phyloP scores from a whole-genome alignment of 768 basidiomycete genomes.

The Russula lepida region DNA sequence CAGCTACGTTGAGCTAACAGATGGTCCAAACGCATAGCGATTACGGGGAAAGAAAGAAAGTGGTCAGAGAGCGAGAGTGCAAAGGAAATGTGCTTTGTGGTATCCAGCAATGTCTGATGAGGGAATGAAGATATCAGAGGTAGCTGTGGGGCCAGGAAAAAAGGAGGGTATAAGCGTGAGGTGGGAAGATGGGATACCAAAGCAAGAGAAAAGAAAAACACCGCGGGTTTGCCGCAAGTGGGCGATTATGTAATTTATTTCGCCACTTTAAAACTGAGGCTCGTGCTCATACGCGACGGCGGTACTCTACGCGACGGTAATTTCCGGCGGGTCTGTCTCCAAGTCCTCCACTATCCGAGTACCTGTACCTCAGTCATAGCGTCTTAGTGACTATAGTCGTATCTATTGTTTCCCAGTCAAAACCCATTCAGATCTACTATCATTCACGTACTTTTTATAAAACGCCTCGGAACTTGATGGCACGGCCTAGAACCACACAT shows the following conservation, averaged over 20 bases:
- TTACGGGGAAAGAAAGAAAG: conserved; percentile 9
- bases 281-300: too few relatives aligned
- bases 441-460: conserved; percentile 60
- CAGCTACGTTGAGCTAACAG: conserved; percentile 30
- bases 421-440: neutral
- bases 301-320: too few relatives aligned
- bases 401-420: conserved; percentile 2
- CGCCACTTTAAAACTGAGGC: neutral
- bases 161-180: neutral
- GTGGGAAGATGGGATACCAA: neutral
- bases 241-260: conserved; percentile 2
- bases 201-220: too few relatives aligned
- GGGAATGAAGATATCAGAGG: neutral
- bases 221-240: neutral
- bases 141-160: neutral
- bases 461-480: conserved; percentile 78
- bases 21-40: conserved; percentile 21
- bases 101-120: neutral
- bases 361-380: neutral
- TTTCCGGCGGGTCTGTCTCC: too few relatives aligned
- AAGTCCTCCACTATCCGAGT: too few relatives aligned
- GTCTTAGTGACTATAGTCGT: conserved; percentile 14
- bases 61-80: conserved; percentile 5
- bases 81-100: neutral
- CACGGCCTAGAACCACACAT: conserved; percentile 33